Conservation (phyloP, 2,329 filamentous ascomycete species). For the Exophiala alcalophila region DNA sequence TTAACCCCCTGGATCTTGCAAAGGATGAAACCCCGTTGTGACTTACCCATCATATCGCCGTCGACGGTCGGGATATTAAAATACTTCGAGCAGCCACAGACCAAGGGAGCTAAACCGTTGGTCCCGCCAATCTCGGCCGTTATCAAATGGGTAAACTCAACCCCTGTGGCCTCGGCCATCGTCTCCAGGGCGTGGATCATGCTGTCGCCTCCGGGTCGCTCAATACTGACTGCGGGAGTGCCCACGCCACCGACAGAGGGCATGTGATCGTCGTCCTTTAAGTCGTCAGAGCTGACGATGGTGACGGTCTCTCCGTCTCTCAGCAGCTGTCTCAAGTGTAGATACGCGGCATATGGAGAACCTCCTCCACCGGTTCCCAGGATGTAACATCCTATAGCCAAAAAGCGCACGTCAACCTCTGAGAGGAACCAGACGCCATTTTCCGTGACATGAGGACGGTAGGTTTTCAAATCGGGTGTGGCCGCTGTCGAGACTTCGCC, state of each 20-base stretch:
- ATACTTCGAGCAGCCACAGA: constrained; percentile 48
- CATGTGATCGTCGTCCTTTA: constrained; percentile 46
- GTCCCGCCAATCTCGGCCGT: constrained; percentile 64
- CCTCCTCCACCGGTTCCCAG: constrained; percentile 51
- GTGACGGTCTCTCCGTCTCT: constrained; percentile 41
- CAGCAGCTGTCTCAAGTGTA: constrained; percentile 43
- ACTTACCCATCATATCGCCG: constrained; percentile 44
- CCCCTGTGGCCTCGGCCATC: constrained; percentile 53
- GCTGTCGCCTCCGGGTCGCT: constrained; percentile 42
- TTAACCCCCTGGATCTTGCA: no score
- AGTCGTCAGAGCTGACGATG: constrained; percentile 42
- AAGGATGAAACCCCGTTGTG: no score
- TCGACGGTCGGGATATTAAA: constrained; percentile 42
- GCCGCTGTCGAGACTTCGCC: constrained; percentile 1
- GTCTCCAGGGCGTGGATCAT: constrained; percentile 48
- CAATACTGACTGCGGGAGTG: constrained; percentile 31
- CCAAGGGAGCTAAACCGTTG: constrained; percentile 60
- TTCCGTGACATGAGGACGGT: constrained; percentile 42
- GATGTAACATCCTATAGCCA: constrained; percentile 49
- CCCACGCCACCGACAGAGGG: constrained; percentile 33
- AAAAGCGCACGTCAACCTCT: constrained; percentile 46
- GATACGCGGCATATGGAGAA: constrained; percentile 44
- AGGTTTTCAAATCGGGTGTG: constrained; percentile 36
- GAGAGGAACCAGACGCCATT: constrained; percentile 44
- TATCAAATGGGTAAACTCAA: constrained; percentile 56